Evolutionary conservation across 352 stramenopile species (phyloP).

Genomic region (Aphanomyces cochlioides): DNA sequence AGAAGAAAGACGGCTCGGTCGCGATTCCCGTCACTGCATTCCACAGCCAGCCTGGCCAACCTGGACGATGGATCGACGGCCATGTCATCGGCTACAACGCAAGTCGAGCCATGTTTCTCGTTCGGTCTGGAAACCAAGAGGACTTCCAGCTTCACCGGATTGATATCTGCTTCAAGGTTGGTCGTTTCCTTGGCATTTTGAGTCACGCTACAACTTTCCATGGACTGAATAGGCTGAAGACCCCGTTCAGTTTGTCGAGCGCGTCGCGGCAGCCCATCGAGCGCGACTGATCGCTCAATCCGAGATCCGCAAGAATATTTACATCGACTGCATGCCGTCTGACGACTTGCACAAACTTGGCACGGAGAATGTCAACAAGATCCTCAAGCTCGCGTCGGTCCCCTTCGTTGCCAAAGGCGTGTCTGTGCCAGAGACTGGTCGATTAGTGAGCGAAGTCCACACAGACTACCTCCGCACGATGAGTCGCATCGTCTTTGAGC

Average conservation of each 20-base stretch:
- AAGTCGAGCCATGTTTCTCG: conserved; percentile 44
- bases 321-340: conserved; percentile 81
- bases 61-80: conserved; percentile 61
- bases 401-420: conserved; percentile 67
- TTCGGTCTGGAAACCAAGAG: conserved; percentile 65
- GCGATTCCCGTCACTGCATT: conserved; percentile 68
- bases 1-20: conserved; percentile 45
- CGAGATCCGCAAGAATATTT: conserved; percentile 67
- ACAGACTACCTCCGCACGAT: conserved; percentile 89
- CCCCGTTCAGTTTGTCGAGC: conserved; percentile 67
- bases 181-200: not conserved
- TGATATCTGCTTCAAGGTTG: conserved; percentile 76
- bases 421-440: conserved; percentile 67
- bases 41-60: conserved; percentile 56
- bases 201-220: not conserved
- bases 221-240: conserved; percentile 46
- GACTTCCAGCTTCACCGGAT: conserved; percentile 47
- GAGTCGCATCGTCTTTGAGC: conserved; percentile 89
- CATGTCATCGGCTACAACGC: conserved; percentile 56
- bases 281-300: conserved; percentile 63
- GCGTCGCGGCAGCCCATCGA: conserved; percentile 59
- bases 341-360: conserved; percentile 80
- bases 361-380: conserved; percentile 74
- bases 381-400: conserved; percentile 55
- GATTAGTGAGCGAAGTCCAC: conserved; percentile 85